Conservation (phyloP, 2,329 filamentous ascomycete genomes). For the Curvularia lunata region DNA sequence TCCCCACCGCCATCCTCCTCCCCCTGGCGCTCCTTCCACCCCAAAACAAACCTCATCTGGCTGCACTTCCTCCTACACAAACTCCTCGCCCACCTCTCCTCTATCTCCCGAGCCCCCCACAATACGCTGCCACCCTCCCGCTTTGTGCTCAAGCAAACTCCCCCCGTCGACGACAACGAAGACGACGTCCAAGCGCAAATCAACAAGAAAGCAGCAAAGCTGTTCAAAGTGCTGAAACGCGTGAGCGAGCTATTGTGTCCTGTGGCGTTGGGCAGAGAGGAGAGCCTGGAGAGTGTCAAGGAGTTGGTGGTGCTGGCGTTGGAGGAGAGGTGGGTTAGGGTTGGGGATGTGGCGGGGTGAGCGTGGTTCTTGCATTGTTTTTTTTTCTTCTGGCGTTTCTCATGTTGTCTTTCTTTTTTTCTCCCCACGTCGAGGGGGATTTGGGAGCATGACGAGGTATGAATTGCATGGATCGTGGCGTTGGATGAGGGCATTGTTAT, state of each 20-base stretch:
- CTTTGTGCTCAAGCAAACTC: background rate
- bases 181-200: constrained; percentile 26
- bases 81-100: constrained; percentile 54
- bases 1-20: constrained; percentile 8
- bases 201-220: constrained; percentile 45
- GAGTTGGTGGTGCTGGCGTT: constrained; percentile 46
- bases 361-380: no score
- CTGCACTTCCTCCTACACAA: constrained; percentile 65
- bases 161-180: constrained; percentile 18
- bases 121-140: constrained; percentile 6
- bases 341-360: constrained; percentile 41
- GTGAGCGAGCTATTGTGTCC: constrained; percentile 51
- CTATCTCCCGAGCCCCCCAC: constrained; percentile 12
- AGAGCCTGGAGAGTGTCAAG: constrained; percentile 36
- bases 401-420: no score
- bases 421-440: background rate
- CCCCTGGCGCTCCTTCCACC: constrained; percentile 62
- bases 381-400: no score
- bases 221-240: constrained; percentile 47
- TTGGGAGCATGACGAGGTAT: background rate
- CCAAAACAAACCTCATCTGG: constrained; percentile 69
- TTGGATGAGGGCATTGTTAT: background rate
- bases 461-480: background rate
- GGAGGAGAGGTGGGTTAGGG: constrained; percentile 44
- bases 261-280: constrained; percentile 36